Evolutionary conservation across 768 basidiomycete genomes (phyloP).

Genomic region (Pleurotus eryngii): DNA sequence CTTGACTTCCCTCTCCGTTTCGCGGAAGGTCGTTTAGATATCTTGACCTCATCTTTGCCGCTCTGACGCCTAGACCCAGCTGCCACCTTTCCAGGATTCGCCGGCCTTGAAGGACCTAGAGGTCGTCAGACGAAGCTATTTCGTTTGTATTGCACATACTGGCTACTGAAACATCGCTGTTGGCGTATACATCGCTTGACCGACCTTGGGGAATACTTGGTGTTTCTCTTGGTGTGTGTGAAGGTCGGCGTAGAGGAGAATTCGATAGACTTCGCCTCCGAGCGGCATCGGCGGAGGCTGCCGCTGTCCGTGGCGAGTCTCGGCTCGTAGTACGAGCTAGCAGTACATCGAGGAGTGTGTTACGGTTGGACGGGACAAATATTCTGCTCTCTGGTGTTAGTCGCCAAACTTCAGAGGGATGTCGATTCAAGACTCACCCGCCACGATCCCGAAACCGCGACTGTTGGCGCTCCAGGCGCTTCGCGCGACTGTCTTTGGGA

Average conservation of each 20-base stretch:
- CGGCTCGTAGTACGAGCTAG: slow-evolving; percentile 43
- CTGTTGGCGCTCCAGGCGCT: slow-evolving; percentile 60
- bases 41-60: neutral
- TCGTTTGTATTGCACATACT: neutral
- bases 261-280: neutral
- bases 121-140: neutral
- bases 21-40: neutral
- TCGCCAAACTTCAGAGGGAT: neutral
- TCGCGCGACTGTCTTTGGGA: slow-evolving; percentile 58
- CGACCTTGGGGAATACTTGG: neutral
- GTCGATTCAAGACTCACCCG: slow-evolving; percentile 38
- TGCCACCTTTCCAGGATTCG: neutral
- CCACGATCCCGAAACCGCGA: slow-evolving; percentile 67
- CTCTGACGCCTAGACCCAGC: neutral
- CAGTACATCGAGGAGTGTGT: slow-evolving; percentile 49
- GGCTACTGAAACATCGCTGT: neutral
- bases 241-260: neutral
- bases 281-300: neutral
- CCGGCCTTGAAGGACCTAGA: neutral
- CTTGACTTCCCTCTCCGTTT: neutral
- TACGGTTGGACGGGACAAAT: slow-evolving; percentile 50
- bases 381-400: slow-evolving; percentile 29
- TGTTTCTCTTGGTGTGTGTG: neutral
- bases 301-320: slow-evolving; percentile 37
- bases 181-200: neutral